phyloP scores from a whole-genome alignment of 192 early-diverging fungal species.

The Rhizophagus sp. region DNA sequence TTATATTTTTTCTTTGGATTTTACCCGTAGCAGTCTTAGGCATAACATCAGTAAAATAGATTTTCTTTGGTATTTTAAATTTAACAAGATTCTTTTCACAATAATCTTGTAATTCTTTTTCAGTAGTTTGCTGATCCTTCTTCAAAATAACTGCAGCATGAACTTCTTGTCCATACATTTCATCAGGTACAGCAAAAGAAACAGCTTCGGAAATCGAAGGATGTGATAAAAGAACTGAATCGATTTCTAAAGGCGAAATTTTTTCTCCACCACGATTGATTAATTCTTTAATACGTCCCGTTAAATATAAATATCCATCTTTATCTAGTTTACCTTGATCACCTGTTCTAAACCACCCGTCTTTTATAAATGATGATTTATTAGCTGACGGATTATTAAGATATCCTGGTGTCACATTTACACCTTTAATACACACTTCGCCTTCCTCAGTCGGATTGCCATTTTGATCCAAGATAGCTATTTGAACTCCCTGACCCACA shows the following conservation, averaged over 20 bases:
- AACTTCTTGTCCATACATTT: conserved; percentile 84
- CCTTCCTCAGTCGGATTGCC: conserved; percentile 57
- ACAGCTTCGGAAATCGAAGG: conserved; percentile 73
- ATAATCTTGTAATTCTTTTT: conserved; percentile 53
- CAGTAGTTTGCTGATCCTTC: conserved; percentile 43
- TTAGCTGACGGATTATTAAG: conserved; percentile 72
- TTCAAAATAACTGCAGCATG: conserved; percentile 69
- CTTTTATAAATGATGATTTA: conserved; percentile 58
- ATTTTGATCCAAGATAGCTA: conserved; percentile 65
- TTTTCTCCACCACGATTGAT: conserved; percentile 92
- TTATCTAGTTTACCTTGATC: conserved; percentile 80
- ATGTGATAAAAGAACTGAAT: conserved; percentile 67
- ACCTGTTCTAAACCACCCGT: conserved; percentile 80
- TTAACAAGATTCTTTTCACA: conserved; percentile 56
- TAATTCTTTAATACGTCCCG: conserved; percentile 86
- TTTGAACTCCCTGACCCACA: conserved; percentile 71
- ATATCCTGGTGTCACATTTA: conserved; percentile 79
- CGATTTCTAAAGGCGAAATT: conserved; percentile 87
- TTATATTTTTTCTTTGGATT: conserved; percentile 63
- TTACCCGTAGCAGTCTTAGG: conserved; percentile 79
- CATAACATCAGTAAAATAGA: conserved; percentile 63
- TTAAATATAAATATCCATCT: conserved; percentile 77
- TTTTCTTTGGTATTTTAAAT: conserved; percentile 74
- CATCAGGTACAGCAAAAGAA: conserved; percentile 70
- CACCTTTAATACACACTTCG: conserved; percentile 84